Evolutionary conservation across 805 yeast species (phyloP), one percentile per base, ranked within the genome.

Genomic region (Teunomyces atbi): DNA sequence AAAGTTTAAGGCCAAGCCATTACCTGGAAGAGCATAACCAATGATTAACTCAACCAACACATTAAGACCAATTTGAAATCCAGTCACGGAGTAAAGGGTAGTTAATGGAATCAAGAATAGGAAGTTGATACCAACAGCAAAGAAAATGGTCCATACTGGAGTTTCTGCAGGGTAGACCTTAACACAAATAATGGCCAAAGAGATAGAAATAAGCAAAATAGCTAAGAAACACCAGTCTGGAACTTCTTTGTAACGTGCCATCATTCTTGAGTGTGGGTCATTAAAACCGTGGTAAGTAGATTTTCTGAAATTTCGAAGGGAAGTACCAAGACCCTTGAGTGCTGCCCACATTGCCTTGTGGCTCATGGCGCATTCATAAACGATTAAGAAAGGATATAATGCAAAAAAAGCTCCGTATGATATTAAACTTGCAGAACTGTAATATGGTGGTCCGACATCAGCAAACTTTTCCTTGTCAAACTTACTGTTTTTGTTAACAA

Each of bases 1-100:
- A 54, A 79, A 73, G 74, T 56, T 61, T 55, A 65, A 54, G 8
- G 72, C 72, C 42, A 59, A 48, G 36, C 66, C 65, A 46, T 67
- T 68, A 42, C 73, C 73, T 19, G 71, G 72, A 37, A 66, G 46
- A 2, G 71, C 71, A 49, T 66, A 65, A 28, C 73, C 73, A 40
- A 66, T 53, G 49, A 68, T 62, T 51, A 68, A 61, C 50, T 68
- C 71, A 12, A 66, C 66, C 55, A 68, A 61, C 6, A 67, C 72
- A 43, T 67, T 68, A 44, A 67, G 64, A 16, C 66, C 67, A 42
- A 67, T 61, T 23, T 52, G 49, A 54, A 51, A 65, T 11, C 71
- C 71, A 5, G 72, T 67, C 19, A 60, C 56, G 18, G 69, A 54
- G 46, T 52, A 58, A 34, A 67, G 50, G 5, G 60, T 50, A 6